Percentiles rank a stretch among this genome's conserved stretches.
phyloP scores from a whole-genome alignment of 164 flowering plant species.

The Buxus sempervirens region DNA sequence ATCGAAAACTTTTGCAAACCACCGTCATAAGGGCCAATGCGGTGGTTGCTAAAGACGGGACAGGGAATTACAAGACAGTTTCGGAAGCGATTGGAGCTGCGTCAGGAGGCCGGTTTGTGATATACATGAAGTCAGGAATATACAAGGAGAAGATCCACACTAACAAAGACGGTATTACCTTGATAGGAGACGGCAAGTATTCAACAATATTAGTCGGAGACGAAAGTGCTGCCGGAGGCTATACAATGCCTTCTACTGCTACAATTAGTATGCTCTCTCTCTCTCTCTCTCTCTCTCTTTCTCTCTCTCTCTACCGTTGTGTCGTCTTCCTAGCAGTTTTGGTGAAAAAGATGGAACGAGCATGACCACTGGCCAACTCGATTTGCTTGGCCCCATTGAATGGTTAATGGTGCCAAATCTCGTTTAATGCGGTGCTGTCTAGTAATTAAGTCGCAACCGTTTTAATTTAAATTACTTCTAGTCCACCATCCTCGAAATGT shows the following conservation, averaged over 20 bases:
- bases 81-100: slow-evolving; percentile 42
- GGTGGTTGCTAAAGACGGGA: slow-evolving; percentile 47
- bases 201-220: slow-evolving; percentile 32
- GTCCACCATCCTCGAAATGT: too few species aligned
- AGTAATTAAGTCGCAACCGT: too few species aligned
- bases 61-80: slow-evolving; percentile 35
- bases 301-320: too few species aligned
- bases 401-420: too few species aligned
- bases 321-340: too few species aligned
- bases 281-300: slow-evolving; percentile 8
- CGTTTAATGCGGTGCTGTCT: too few species aligned
- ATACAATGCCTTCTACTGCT: slow-evolving; percentile 36
- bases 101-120: slow-evolving; percentile 41
- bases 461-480: too few species aligned
- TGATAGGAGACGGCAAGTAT: slow-evolving; percentile 52
- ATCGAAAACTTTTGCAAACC: slow-evolving; percentile 35
- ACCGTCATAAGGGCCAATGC: slow-evolving; percentile 27
- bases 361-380: too few species aligned
- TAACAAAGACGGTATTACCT: slow-evolving; percentile 39
- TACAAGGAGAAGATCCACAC: slow-evolving; percentile 42
- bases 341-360: too few species aligned
- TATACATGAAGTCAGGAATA: slow-evolving; percentile 44
- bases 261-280: slow-evolving; percentile 36
- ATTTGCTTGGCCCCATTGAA: too few species aligned
- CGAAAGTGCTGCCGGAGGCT: slow-evolving; percentile 28